Percentiles rank a stretch among this genome's conserved stretches.
Evolutionary conservation across 805 yeast species (phyloP).

Genomic region (Wickerhamiella alocasiicola): DNA sequence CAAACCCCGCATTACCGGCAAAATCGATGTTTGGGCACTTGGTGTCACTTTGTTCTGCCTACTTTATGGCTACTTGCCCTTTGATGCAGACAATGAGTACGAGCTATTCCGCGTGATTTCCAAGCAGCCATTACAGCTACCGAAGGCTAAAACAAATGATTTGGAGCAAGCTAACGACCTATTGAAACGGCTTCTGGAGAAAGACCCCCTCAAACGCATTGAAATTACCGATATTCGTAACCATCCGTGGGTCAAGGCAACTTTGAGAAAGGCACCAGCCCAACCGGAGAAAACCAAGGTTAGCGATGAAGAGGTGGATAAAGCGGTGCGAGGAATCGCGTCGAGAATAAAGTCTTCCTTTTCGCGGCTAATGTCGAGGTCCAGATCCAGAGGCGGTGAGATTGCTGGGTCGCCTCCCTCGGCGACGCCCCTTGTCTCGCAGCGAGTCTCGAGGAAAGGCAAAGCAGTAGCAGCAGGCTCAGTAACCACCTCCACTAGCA

Average conservation of each 20-base stretch:
- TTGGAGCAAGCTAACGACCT: slow-evolving; percentile 38
- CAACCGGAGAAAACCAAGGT: slow-evolving; percentile 28
- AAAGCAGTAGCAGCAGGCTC: background rate
- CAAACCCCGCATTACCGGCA: slow-evolving; percentile 42
- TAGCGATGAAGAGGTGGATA: slow-evolving; percentile 53
- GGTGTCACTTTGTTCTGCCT: slow-evolving; percentile 87
- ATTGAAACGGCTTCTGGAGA: slow-evolving; percentile 46
- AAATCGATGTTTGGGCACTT: slow-evolving; percentile 94
- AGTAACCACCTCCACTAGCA: too few relatives aligned
- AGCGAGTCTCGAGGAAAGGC: background rate
- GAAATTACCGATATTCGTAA: slow-evolving; percentile 58
- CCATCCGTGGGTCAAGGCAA: slow-evolving; percentile 54
- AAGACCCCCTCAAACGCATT: slow-evolving; percentile 56
- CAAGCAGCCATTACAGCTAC: slow-evolving; percentile 46
- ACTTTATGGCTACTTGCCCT: slow-evolving; percentile 79
- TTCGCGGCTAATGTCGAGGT: slow-evolving; percentile 11
- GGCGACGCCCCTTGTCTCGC: background rate
- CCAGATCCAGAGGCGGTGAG: background rate
- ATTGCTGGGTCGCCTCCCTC: slow-evolving; percentile 1
- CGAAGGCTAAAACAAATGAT: slow-evolving; percentile 28
- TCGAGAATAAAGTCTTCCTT: slow-evolving; percentile 44
- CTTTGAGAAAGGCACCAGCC: slow-evolving; percentile 28
- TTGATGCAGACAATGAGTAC: slow-evolving; percentile 74
- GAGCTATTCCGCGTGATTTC: slow-evolving; percentile 76
- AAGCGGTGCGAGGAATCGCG: slow-evolving; percentile 76